Evolutionary conservation across 306 rosid species (phyloP), one percentile per base, ranked within the genome.

Genomic region (Styphnolobium japonicum): DNA sequence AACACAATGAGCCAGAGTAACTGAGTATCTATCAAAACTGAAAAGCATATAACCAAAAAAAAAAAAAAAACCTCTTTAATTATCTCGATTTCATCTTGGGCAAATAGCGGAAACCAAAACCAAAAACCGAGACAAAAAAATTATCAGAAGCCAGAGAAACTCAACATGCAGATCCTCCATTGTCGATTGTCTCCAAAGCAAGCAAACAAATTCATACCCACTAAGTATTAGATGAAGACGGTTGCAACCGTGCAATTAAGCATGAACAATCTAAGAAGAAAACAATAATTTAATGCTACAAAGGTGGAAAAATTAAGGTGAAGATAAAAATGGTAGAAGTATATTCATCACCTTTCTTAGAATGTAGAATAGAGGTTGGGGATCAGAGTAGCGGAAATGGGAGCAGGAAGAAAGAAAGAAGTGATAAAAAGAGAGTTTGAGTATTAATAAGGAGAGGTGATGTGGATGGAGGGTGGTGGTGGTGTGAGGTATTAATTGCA

Each of bases 401-500:
- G 43, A 66, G 23, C 19, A 67, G 69, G 15, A 10, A 73, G 77
- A 27, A 15, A 70, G 64, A 46, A 10, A 39, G 22, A 67, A 43
- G 43, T 10, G 65, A 15, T 0, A 18, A 49, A 21, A n/a, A 45
- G 63, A 18, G 70, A 23, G 42, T 9, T 48, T 15, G 56, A 49
- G 22, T 15, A 31, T 37, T 29, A 40, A 42, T 11, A 27, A 68
- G 42, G 53, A 21, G 34, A 18, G 57, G 11, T n/a, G 27, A 9
- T 2, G 46, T 4, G 23, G 6, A 6, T 21, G 15, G 46, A 10
- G 7, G 19, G 42, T 16, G 34, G 45, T 14, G 61, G 8, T 76
- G 81, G 14, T 34, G 55, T 53, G 63, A 61, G 85, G 52, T 83
- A 89, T 85, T 91, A 73, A 89, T 81, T 87, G 91, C 85, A 75